Percentiles rank a stretch among this genome's conserved stretches.
phyloP scores from a whole-genome alignment of 2,329 filamentous ascomycete species.

The Periconia sp. region DNA sequence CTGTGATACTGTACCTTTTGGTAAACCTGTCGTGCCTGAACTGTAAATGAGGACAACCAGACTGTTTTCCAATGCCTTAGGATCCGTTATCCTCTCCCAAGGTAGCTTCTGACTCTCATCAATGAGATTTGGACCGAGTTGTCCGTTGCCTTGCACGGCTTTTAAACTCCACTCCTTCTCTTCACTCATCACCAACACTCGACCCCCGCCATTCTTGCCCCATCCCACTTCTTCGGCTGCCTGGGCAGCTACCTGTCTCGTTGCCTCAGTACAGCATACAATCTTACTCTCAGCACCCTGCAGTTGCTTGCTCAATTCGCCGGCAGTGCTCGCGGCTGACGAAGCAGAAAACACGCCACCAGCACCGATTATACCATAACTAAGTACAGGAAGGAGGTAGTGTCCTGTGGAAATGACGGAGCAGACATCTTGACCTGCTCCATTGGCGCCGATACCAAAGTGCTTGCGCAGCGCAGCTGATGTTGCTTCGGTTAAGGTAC shows the following conservation, averaged over 20 bases:
- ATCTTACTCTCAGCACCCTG: conserved; percentile 50
- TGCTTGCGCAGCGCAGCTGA: conserved; percentile 62
- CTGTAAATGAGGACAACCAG: conserved; percentile 55
- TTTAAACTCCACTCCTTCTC: conserved; percentile 44
- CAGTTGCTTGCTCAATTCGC: conserved; percentile 59
- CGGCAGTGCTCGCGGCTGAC: conserved; percentile 56
- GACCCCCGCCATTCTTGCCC: conserved; percentile 39
- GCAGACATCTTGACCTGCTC: conserved; percentile 57
- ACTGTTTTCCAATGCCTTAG: conserved; percentile 52
- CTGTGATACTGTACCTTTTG: conserved; percentile 54
- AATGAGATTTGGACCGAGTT: conserved; percentile 26
- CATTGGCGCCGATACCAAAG: conserved; percentile 59
- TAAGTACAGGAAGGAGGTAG: conserved; percentile 59
- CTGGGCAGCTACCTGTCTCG: conserved; percentile 54
- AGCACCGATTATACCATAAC: conserved; percentile 64
- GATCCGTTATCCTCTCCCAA: conserved; percentile 64
- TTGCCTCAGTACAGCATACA: conserved; percentile 56
- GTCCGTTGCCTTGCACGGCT: conserved; percentile 35
- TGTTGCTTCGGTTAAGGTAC: conserved; percentile 57
- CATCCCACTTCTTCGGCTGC: conserved; percentile 57
- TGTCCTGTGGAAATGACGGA: conserved; percentile 64
- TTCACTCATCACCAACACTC: conserved; percentile 60
- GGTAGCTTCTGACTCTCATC: conserved; percentile 50
- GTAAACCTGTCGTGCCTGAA: conserved; percentile 55
- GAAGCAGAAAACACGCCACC: conserved; percentile 66